Evolutionary conservation across 768 basidiomycete species (phyloP).

Genomic region (Termitomyces sp.): DNA sequence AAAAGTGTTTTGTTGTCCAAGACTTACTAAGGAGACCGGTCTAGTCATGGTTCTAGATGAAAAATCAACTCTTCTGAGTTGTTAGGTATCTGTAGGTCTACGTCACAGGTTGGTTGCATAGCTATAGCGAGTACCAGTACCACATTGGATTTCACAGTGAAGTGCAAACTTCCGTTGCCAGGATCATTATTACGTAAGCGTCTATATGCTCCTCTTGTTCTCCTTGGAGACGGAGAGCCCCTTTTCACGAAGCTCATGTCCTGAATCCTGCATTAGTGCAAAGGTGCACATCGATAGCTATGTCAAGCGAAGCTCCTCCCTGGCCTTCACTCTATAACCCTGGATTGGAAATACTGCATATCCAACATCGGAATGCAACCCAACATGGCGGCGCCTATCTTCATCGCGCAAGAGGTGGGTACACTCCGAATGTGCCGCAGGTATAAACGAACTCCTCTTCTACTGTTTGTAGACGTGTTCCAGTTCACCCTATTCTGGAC

Average conservation of each 20-base stretch:
- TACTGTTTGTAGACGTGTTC: slow-evolving; percentile 41
- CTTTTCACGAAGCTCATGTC: slow-evolving; percentile 3
- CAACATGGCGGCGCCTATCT: slow-evolving; percentile 41
- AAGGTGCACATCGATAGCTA: neutral
- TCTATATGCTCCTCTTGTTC: neutral
- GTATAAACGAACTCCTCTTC: neutral
- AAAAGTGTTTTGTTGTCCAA: too few species aligned
- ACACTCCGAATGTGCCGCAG: neutral
- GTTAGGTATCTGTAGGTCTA: neutral
- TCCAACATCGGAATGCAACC: slow-evolving; percentile 30
- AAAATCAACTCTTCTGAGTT: neutral
- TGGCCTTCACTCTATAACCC: slow-evolving; percentile 52
- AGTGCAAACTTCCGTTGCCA: too few species aligned
- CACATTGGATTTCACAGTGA: too few species aligned
- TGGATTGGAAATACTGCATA: slow-evolving; percentile 41
- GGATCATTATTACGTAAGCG: neutral
- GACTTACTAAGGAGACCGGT: neutral
- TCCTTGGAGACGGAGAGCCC: neutral
- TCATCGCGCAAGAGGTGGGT: slow-evolving; percentile 31
- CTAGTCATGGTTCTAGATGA: neutral
- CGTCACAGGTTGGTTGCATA: neutral
- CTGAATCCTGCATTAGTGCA: neutral
- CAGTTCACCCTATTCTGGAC: slow-evolving; percentile 51
- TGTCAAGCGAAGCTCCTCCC: slow-evolving; percentile 12
- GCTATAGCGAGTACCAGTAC: neutral